These are phyloP conservation scores for Corymbia calophylla DNA, from an alignment of 441 rosid genomes.

Conservation along the genomic window DNA sequence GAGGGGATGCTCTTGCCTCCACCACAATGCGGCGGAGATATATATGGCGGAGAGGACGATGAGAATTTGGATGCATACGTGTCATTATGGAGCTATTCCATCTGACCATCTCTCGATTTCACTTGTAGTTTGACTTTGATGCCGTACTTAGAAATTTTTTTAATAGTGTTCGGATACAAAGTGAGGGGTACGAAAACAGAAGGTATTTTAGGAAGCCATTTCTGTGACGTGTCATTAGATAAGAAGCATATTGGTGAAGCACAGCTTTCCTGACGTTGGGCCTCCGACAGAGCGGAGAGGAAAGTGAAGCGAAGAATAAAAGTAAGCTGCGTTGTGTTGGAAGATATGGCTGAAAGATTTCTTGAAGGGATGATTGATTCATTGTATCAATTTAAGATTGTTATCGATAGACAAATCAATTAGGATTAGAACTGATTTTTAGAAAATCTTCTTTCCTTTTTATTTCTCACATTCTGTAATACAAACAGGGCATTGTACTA, in stretches of 20 bases:
- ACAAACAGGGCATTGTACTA: too few species aligned
- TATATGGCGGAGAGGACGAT: constrained; percentile 9
- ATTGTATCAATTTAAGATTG: too few species aligned
- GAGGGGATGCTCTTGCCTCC: constrained; percentile 76
- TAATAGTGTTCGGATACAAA: neutral
- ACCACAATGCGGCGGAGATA: constrained; percentile 25
- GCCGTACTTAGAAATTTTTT: neutral
- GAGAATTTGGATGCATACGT: constrained; percentile 28
- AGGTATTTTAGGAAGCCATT: neutral
- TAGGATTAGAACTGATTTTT: too few species aligned
- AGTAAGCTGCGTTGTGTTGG: too few species aligned
- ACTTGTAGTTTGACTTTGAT: neutral
- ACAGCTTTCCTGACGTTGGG: neutral
- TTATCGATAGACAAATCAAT: too few species aligned
- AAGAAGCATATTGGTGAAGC: neutral
- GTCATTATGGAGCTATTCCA: constrained; percentile 50
- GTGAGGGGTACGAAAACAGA: neutral
- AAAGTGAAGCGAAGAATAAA: neutral
- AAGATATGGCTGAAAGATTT: too few species aligned
- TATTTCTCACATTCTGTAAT: too few species aligned
- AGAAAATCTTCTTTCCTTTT: too few species aligned
- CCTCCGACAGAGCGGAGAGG: neutral
- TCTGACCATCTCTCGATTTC: neutral
- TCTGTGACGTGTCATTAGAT: neutral
- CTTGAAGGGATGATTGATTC: too few species aligned